Evolutionary conservation across 495 filamentous ascomycete species (phyloP).

Genomic region (Umbilicaria muhlenbergii): DNA sequence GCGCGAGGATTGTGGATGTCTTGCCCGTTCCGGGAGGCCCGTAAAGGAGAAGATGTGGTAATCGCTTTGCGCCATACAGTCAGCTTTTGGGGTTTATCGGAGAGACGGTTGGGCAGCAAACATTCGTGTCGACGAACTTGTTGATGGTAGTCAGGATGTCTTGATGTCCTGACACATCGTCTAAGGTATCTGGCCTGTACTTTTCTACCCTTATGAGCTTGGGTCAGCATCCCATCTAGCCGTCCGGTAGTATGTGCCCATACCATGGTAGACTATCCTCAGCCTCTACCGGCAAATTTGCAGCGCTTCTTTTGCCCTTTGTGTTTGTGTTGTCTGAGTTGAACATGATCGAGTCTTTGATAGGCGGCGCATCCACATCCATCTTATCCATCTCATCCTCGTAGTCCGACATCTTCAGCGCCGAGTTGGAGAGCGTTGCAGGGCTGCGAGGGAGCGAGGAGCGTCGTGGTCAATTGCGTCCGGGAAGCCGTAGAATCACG

Average conservation of each 20-base stretch:
- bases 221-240: slow-evolving; percentile 10
- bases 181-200: slow-evolving; percentile 74
- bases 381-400: slow-evolving; percentile 87
- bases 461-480: too few relatives aligned
- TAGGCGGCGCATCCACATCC: slow-evolving; percentile 44
- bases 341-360: slow-evolving; percentile 41
- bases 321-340: slow-evolving; percentile 40
- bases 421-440: not conserved
- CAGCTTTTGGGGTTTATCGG: slow-evolving; percentile 4
- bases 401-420: slow-evolving; percentile 67
- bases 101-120: slow-evolving; percentile 15
- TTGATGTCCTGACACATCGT: slow-evolving; percentile 93
- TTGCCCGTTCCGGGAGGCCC: slow-evolving; percentile 95
- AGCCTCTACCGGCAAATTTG: slow-evolving; percentile 85
- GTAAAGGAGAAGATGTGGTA: slow-evolving; percentile 96
- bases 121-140: slow-evolving; percentile 85
- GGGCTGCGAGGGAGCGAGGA: too few relatives aligned
- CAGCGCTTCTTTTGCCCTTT: slow-evolving; percentile 81
- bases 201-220: slow-evolving; percentile 74
- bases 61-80: slow-evolving; percentile 29
- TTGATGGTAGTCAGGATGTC: slow-evolving; percentile 96
- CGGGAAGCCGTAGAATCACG: too few relatives aligned
- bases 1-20: slow-evolving; percentile 83
- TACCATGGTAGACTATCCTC: slow-evolving; percentile 92
- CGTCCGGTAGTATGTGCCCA: slow-evolving; percentile 3